phyloP scores from a whole-genome alignment of 2,329 filamentous ascomycete species.

The Xylaria sp. region DNA sequence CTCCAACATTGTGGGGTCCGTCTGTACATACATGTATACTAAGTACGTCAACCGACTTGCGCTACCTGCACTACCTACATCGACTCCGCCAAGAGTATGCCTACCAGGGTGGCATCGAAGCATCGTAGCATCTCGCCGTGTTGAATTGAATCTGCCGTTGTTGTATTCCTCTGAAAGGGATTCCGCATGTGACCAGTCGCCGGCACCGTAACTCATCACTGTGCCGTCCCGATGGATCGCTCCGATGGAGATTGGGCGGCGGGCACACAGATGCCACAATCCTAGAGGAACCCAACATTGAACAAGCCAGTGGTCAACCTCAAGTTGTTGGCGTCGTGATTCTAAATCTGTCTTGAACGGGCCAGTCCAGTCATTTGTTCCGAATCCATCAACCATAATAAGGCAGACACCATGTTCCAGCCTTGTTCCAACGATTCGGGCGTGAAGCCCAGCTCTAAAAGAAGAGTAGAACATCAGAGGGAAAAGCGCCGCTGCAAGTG shows the following conservation, averaged over 20 bases:
- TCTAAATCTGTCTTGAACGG: slow-evolving; percentile 23
- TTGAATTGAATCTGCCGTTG: slow-evolving; percentile 8
- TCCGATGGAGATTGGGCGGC: slow-evolving; percentile 6
- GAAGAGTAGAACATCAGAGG: background rate
- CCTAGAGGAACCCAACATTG: background rate
- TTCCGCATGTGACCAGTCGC: background rate
- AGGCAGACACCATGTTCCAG: slow-evolving; percentile 11
- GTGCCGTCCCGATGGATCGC: slow-evolving; percentile 18
- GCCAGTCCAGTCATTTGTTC: background rate
- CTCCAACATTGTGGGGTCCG: slow-evolving; percentile 23
- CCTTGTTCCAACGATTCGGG: slow-evolving; percentile 5
- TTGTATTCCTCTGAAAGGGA: background rate
- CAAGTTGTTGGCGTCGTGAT: slow-evolving; percentile 6
- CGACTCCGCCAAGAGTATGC: slow-evolving; percentile 4
- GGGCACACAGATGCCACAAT: slow-evolving; percentile 12
- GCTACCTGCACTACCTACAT: background rate
- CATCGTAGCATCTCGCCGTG: slow-evolving; percentile 21
- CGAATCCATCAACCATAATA: background rate
- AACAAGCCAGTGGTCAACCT: background rate
- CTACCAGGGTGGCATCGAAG: background rate
- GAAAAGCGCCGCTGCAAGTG: background rate
- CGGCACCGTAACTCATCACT: background rate
- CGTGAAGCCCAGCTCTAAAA: slow-evolving; percentile 1
- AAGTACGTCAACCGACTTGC: background rate
- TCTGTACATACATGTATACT: no score